Evolutionary conservation across 2,329 filamentous ascomycete species (phyloP).

Genomic region (Pseudohalonectria lignicola): DNA sequence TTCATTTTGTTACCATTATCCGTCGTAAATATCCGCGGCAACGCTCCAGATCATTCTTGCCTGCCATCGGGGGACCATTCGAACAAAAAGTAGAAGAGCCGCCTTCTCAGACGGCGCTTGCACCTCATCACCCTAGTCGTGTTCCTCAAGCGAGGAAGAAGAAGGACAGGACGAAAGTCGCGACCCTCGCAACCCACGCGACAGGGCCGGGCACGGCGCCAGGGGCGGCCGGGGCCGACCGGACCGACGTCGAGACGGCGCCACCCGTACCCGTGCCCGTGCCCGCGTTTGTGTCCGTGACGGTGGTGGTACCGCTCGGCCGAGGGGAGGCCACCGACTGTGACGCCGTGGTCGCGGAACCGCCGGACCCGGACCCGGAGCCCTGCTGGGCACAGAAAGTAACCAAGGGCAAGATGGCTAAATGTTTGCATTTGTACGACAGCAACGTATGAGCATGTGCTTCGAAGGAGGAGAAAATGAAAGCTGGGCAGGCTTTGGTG

Average conservation of each 20-base stretch:
- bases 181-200: conserved; percentile 7
- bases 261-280: conserved; percentile 3
- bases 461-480: not conserved
- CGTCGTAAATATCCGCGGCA: not conserved
- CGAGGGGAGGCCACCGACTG: not conserved
- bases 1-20: too few species aligned
- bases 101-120: not conserved
- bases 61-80: not conserved
- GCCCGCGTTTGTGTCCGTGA: conserved; percentile 3
- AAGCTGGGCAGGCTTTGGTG: not conserved
- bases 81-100: not conserved
- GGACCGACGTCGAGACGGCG: not conserved
- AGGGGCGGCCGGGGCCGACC: not conserved
- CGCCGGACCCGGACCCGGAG: not conserved
- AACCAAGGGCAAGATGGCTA: conserved; percentile 6
- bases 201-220: conserved; percentile 2
- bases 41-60: not conserved
- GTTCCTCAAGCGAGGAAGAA: conserved; percentile 6
- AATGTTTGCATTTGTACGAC: not conserved
- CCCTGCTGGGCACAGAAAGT: conserved; percentile 8
- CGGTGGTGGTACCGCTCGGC: not conserved
- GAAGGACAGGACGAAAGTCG: conserved; percentile 7
- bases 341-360: not conserved
- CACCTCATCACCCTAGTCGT: not conserved
- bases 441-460: not conserved